phyloP scores from a whole-genome alignment of 2,329 filamentous ascomycete genomes.

The Cylindrodendrum hubeiense region DNA sequence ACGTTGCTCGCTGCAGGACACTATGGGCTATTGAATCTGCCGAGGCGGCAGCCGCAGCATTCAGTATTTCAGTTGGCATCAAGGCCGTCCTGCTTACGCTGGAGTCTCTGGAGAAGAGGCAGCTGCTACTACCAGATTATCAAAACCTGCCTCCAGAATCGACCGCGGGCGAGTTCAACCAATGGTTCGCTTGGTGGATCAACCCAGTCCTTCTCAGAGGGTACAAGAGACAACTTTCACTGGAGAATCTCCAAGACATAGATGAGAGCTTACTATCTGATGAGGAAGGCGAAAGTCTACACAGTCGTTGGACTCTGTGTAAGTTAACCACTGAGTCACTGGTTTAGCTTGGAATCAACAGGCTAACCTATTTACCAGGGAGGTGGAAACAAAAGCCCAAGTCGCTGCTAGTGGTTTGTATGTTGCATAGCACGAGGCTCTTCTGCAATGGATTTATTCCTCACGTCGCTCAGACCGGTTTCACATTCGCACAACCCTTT shows the following conservation, averaged over 20 bases:
- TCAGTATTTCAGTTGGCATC: not conserved
- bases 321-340: too few species aligned
- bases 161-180: slow-evolving; percentile 26
- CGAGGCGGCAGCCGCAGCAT: too few species aligned
- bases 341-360: too few species aligned
- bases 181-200: slow-evolving; percentile 36
- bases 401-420: too few species aligned
- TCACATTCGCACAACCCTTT: slow-evolving; percentile 37
- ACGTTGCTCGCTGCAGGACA: slow-evolving; percentile 13
- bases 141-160: slow-evolving; percentile 19
- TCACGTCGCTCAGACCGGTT: slow-evolving; percentile 31
- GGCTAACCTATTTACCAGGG: too few species aligned
- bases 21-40: slow-evolving; percentile 17
- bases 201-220: slow-evolving; percentile 28
- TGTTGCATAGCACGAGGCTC: too few species aligned
- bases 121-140: slow-evolving; percentile 25
- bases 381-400: too few species aligned
- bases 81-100: slow-evolving; percentile 25
- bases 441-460: not conserved
- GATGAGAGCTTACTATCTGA: too few species aligned
- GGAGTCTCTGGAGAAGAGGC: slow-evolving; percentile 30
- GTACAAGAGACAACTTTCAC: slow-evolving; percentile 24
- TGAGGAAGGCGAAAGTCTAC: too few species aligned
- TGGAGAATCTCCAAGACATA: slow-evolving; percentile 13
- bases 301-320: too few species aligned